Conservation (phyloP, 1,284 basidiomycete species). For the Irpex sp. region DNA sequence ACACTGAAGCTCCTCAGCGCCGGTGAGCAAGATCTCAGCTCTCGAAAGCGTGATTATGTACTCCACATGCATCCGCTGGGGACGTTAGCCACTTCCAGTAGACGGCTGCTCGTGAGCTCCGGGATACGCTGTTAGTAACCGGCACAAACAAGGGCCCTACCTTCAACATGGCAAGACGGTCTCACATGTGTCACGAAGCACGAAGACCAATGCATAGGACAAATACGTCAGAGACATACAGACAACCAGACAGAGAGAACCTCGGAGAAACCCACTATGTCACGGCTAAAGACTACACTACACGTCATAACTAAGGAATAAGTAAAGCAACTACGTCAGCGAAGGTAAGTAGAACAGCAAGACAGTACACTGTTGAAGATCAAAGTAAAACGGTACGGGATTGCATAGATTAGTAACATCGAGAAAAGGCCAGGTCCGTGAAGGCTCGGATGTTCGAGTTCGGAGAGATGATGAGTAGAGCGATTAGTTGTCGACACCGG, state of each 20-base stretch:
- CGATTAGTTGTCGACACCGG: not conserved
- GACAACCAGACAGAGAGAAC: not conserved
- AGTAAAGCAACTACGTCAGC: not conserved
- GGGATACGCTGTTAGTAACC: too few species aligned
- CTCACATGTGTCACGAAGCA: not conserved
- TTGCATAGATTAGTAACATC: not conserved
- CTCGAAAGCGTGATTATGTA: too few species aligned
- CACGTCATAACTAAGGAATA: not conserved
- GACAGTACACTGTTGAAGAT: too few species aligned
- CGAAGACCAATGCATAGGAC: not conserved
- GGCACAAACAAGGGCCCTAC: not conserved
- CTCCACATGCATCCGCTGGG: too few species aligned
- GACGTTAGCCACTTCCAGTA: too few species aligned
- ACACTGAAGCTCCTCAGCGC: too few species aligned
- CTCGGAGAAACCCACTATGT: not conserved
- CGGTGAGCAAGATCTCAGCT: too few species aligned
- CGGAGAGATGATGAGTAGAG: not conserved
- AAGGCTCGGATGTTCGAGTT: not conserved
- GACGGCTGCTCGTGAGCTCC: too few species aligned
- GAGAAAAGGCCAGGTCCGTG: not conserved
- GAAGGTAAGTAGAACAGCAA: not conserved
- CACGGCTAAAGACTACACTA: not conserved
- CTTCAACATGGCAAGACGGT: not conserved
- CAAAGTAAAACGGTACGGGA: not conserved
- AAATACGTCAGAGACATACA: not conserved